Conservation (phyloP, 495 filamentous ascomycete genomes). For the Daldinia vernicosa region DNA sequence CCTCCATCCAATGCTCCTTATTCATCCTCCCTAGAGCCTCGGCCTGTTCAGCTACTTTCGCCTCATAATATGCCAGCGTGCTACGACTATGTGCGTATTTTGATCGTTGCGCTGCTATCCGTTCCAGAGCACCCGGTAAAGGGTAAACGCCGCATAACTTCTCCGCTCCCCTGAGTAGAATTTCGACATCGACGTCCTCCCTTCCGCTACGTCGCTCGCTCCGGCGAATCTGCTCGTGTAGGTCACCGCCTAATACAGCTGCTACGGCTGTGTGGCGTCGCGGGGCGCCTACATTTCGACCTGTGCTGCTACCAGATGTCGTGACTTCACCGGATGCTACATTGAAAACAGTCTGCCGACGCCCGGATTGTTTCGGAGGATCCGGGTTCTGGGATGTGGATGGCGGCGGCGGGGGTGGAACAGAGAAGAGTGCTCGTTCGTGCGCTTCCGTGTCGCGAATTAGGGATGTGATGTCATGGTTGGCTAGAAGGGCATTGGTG, state of each 20-base stretch:
- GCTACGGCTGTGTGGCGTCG: slow-evolving; percentile 86
- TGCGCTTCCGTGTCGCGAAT: slow-evolving; percentile 96
- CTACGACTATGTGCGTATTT: slow-evolving; percentile 76
- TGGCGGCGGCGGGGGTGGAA: slow-evolving; percentile 71
- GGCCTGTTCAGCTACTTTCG: slow-evolving; percentile 78
- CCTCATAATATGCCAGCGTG: slow-evolving; percentile 82
- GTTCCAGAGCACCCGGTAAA: slow-evolving; percentile 81
- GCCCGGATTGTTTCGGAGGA: slow-evolving; percentile 46
- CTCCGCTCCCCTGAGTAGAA: slow-evolving; percentile 86
- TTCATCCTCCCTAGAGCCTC: slow-evolving; percentile 80
- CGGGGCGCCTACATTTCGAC: slow-evolving; percentile 59
- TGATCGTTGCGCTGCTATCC: slow-evolving; percentile 74
- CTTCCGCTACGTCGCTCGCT: slow-evolving; percentile 57
- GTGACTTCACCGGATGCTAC: slow-evolving; percentile 64
- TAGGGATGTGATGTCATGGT: slow-evolving; percentile 89
- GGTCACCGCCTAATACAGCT: slow-evolving; percentile 84
- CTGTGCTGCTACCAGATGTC: slow-evolving; percentile 53
- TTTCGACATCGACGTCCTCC: slow-evolving; percentile 85
- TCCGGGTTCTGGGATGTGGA: slow-evolving; percentile 46
- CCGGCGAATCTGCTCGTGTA: slow-evolving; percentile 81
- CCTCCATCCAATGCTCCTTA: slow-evolving; percentile 58
- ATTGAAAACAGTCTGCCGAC: slow-evolving; percentile 65
- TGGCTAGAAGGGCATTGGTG: slow-evolving; percentile 88
- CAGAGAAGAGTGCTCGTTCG: slow-evolving; percentile 93
- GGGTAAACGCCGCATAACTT: slow-evolving; percentile 90